Conservation (phyloP, 345 rosid genomes). For the Firmiana major region DNA sequence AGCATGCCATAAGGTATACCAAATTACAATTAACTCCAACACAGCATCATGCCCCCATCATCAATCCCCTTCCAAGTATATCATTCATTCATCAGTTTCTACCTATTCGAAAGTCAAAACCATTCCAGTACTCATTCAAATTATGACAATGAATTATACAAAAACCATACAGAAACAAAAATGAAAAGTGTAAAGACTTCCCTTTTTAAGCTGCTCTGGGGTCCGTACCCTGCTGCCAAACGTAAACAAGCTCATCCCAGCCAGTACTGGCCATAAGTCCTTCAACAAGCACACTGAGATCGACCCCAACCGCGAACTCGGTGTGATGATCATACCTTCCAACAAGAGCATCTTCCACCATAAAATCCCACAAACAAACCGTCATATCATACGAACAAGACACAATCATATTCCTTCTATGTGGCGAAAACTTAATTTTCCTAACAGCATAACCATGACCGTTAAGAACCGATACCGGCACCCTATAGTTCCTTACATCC, state of each 20-base stretch:
- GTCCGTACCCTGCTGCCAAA: slow-evolving; percentile 94
- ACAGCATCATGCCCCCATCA: not conserved
- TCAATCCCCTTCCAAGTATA: not conserved
- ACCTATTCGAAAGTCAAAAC: not conserved
- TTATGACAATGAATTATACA: not conserved
- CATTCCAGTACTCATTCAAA: not conserved
- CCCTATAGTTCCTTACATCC: slow-evolving; percentile 78
- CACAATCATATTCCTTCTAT: slow-evolving; percentile 57
- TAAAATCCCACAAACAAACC: slow-evolving; percentile 80
- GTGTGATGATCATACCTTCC: slow-evolving; percentile 87
- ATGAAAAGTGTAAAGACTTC: not conserved
- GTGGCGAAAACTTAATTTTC: slow-evolving; percentile 88
- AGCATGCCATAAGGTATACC: not conserved
- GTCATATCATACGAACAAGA: slow-evolving; percentile 92
- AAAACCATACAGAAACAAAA: not conserved
- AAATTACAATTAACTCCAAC: not conserved
- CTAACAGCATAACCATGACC: slow-evolving; percentile 88
- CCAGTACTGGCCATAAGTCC: slow-evolving; percentile 87
- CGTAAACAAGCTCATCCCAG: slow-evolving; percentile 90
- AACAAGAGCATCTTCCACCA: slow-evolving; percentile 86
- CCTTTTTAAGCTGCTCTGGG: slow-evolving; percentile 60
- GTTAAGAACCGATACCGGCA: slow-evolving; percentile 62
- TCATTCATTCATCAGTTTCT: not conserved
- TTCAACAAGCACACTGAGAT: slow-evolving; percentile 92
- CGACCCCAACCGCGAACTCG: slow-evolving; percentile 80